phyloP scores from a whole-genome alignment of 2,329 filamentous ascomycete species.

The Neobulgaria alba region DNA sequence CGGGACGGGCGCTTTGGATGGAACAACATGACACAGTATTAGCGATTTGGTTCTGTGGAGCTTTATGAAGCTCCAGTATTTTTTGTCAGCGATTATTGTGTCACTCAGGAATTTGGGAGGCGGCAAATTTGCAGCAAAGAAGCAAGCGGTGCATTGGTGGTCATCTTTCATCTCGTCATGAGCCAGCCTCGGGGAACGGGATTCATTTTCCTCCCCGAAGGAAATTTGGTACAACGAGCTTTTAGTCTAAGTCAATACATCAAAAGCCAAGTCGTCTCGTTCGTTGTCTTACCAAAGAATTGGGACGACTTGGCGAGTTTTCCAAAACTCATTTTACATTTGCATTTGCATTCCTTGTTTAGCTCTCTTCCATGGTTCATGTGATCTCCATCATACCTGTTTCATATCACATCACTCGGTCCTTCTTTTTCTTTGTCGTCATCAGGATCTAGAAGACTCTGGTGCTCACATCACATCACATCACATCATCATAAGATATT shows the following conservation, averaged over 20 bases:
- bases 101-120: not conserved
- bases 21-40: not conserved
- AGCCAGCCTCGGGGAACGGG: not conserved
- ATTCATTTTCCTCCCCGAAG: not conserved
- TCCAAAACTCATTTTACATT: too few relatives aligned
- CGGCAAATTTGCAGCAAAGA: not conserved
- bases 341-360: too few relatives aligned
- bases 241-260: too few relatives aligned
- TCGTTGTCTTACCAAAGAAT: not conserved
- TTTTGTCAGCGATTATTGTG: not conserved
- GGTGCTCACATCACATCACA: too few relatives aligned
- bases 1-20: not conserved
- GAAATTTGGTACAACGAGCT: not conserved
- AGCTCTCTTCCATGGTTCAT: not conserved
- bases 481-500: too few relatives aligned
- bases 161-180: not conserved
- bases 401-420: not conserved
- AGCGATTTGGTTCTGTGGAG: too few relatives aligned
- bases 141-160: not conserved
- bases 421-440: not conserved
- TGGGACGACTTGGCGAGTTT: not conserved
- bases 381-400: not conserved
- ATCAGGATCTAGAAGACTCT: too few relatives aligned
- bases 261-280: not conserved
- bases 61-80: not conserved